Evolutionary conservation across 2,329 filamentous ascomycete species (phyloP).

Genomic region (Pseudocercospora ulei): DNA sequence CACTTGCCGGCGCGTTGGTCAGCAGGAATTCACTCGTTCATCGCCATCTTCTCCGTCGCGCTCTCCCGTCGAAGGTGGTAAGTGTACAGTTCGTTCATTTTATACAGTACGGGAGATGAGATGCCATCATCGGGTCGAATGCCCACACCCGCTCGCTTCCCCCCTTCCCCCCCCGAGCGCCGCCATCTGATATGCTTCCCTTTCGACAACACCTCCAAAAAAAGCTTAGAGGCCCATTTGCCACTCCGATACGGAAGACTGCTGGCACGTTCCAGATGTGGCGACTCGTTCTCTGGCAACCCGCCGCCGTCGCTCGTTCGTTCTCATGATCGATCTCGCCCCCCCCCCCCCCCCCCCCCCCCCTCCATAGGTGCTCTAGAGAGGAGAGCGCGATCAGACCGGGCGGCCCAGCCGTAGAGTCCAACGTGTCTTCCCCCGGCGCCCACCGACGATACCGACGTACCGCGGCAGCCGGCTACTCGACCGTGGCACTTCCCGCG

Average conservation of each 20-base stretch:
- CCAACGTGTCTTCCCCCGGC: not conserved
- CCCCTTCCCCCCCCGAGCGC: not conserved
- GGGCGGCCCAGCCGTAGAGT: no score
- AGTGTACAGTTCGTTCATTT: constrained; percentile 15
- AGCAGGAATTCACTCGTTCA: no score
- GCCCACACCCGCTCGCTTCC: constrained; percentile 12
- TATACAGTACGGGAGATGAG: constrained; percentile 17
- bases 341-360: no score
- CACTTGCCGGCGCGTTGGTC: no score
- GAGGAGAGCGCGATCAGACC: no score
- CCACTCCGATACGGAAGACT: constrained; percentile 2
- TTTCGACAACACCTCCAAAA: constrained; percentile 7
- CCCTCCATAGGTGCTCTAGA: no score
- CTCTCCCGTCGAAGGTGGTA: not conserved
- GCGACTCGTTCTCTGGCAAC: not conserved
- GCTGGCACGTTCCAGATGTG: not conserved
- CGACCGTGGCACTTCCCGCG: constrained; percentile 28
- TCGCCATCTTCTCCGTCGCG: no score
- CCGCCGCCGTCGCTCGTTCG: no score
- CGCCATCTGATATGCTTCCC: constrained; percentile 13
- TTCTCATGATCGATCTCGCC: no score
- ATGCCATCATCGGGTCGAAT: constrained; percentile 7
- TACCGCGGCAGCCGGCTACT: constrained; percentile 19
- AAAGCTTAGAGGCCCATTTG: constrained; percentile 3
- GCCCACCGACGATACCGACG: not conserved